Evolutionary conservation across 2,329 filamentous ascomycete genomes (phyloP).

Genomic region (Byssoonygena ceratinophila): DNA sequence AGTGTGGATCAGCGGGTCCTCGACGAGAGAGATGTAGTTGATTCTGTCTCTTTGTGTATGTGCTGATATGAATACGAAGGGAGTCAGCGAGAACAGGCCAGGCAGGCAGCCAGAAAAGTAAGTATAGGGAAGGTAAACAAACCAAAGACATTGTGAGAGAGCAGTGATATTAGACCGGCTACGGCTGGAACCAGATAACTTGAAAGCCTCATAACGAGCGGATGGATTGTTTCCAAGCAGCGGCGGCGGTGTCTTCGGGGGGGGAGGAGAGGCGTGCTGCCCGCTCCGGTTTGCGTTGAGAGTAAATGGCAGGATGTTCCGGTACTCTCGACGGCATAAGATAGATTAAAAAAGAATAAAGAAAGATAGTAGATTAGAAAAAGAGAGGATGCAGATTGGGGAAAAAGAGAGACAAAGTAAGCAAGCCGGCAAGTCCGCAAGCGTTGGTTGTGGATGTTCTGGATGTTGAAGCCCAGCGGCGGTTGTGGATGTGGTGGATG

Average conservation of each 20-base stretch:
- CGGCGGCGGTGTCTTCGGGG: neutral
- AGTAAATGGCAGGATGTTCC: neutral
- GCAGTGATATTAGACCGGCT: conserved; percentile 22
- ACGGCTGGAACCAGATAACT: conserved; percentile 21
- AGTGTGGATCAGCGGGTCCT: conserved; percentile 66
- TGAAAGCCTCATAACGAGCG: conserved; percentile 22
- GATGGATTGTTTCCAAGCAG: neutral
- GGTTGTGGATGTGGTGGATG: neutral
- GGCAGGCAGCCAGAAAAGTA: neutral
- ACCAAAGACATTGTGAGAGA: conserved; percentile 19
- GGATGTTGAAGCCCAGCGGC: neutral
- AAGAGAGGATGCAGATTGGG: neutral
- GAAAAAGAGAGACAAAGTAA: neutral
- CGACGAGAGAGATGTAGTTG: conserved; percentile 59
- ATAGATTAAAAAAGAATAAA: neutral
- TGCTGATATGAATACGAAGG: conserved; percentile 40
- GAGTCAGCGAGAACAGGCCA: neutral
- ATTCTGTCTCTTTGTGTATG: conserved; percentile 70
- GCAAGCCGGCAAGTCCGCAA: neutral
- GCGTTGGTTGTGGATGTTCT: neutral
- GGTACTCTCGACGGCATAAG: neutral
- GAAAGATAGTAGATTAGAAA: neutral
- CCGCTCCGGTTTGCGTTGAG: neutral
- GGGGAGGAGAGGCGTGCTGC: neutral
- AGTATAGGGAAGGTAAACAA: conserved; percentile 1